A percentile compares a stretch with the other conserved stretches of the same genome.
phyloP scores from a whole-genome alignment of 805 yeast genomes.

The Saccharomycopsis javanensis region DNA sequence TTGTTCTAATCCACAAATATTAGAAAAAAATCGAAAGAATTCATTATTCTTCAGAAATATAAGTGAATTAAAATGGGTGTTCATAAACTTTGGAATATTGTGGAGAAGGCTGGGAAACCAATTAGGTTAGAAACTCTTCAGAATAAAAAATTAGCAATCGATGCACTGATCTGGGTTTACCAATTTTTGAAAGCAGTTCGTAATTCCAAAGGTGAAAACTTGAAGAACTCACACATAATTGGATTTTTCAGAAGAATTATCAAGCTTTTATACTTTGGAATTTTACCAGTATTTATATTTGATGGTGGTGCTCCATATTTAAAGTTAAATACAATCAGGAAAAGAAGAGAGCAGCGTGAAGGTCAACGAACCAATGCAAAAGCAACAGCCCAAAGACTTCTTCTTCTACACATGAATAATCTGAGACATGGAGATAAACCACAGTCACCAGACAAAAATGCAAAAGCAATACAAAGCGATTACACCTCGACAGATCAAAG shows the following conservation, averaged over 20 bases:
- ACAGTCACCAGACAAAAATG: background rate
- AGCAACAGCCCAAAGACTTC: slow-evolving; percentile 67
- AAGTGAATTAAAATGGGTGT: slow-evolving; percentile 66
- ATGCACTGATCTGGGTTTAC: slow-evolving; percentile 98
- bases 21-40: no score
- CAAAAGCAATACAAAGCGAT: slow-evolving; percentile 12
- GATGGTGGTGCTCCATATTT: slow-evolving; percentile 91
- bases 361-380: slow-evolving; percentile 63
- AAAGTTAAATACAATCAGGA: slow-evolving; percentile 67
- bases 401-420: slow-evolving; percentile 56
- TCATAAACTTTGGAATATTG: slow-evolving; percentile 83
- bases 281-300: slow-evolving; percentile 81
- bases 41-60: no score
- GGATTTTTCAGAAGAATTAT: slow-evolving; percentile 94
- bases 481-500: slow-evolving; percentile 19
- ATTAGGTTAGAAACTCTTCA: slow-evolving; percentile 79
- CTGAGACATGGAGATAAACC: slow-evolving; percentile 2
- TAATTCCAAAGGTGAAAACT: slow-evolving; percentile 64
- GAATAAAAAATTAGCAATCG: slow-evolving; percentile 78
- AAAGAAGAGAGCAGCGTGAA: slow-evolving; percentile 63
- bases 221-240: slow-evolving; percentile 78
- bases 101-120: slow-evolving; percentile 85
- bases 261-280: slow-evolving; percentile 79
- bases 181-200: slow-evolving; percentile 93
- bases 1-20: no score